Conservation (phyloP, 129 eudicot species). For the Mikania micrantha region DNA sequence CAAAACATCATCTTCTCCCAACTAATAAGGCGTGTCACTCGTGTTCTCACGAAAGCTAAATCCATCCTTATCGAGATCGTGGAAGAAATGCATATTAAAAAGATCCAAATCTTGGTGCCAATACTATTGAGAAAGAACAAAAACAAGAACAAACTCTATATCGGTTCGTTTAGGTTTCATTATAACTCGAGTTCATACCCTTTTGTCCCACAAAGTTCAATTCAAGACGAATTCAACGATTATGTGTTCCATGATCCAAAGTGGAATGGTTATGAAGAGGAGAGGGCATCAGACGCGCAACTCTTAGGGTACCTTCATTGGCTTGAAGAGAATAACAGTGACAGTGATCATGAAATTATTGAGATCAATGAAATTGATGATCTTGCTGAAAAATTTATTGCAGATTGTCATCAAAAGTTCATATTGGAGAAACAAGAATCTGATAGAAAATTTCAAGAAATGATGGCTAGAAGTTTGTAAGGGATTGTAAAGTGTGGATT, state of each 20-base stretch:
- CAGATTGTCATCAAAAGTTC: constrained; percentile 71
- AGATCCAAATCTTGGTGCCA: constrained; percentile 21
- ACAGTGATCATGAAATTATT: not conserved
- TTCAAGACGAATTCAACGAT: not conserved
- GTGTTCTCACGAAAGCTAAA: constrained; percentile 53
- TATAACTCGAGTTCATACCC: constrained; percentile 76
- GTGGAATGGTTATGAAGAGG: constrained; percentile 38
- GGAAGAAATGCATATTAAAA: constrained; percentile 31
- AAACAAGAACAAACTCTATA: constrained; percentile 44
- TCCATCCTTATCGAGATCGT: constrained; percentile 30
- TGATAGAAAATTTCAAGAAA: constrained; percentile 70
- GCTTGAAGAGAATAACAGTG: constrained; percentile 63
- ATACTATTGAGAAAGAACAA: constrained; percentile 25
- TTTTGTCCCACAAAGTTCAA: constrained; percentile 38
- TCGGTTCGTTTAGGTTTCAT: constrained; percentile 66
- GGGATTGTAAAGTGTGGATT: not conserved
- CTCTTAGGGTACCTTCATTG: constrained; percentile 73
- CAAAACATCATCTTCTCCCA: constrained; percentile 53
- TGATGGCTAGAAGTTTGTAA: not conserved
- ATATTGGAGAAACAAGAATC: constrained; percentile 84
- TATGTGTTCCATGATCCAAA: constrained; percentile 41
- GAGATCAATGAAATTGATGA: constrained; percentile 59
- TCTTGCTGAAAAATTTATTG: constrained; percentile 82
- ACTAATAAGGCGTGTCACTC: constrained; percentile 38
- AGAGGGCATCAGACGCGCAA: constrained; percentile 20